Conservation (phyloP, 1,139 yeast genomes). For the Arxiozyma heterogenica region DNA sequence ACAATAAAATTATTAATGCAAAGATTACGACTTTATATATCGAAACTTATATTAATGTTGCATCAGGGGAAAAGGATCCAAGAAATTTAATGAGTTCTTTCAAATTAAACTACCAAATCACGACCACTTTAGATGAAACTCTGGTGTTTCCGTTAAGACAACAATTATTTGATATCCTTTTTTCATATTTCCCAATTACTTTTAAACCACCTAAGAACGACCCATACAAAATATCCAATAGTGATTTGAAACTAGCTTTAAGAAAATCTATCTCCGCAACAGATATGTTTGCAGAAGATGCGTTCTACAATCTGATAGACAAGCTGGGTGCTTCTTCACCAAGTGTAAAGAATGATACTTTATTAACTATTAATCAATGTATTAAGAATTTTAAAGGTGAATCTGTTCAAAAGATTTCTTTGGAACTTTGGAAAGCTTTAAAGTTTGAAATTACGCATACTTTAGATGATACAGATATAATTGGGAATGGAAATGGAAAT, state of each 20-base stretch:
- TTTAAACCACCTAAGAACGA: slow-evolving; percentile 90
- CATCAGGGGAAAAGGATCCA: slow-evolving; percentile 92
- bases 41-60: slow-evolving; percentile 52
- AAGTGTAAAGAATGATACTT: slow-evolving; percentile 64
- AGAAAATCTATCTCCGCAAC: slow-evolving; percentile 55
- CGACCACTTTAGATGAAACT: slow-evolving; percentile 37
- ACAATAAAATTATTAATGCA: slow-evolving; percentile 8
- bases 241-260: slow-evolving; percentile 55
- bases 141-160: slow-evolving; percentile 35
- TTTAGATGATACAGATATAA: slow-evolving; percentile 37
- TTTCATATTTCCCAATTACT: slow-evolving; percentile 94
- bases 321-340: slow-evolving; percentile 80
- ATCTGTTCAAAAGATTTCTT: slow-evolving; percentile 51
- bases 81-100: slow-evolving; percentile 71
- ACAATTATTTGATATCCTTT: slow-evolving; percentile 76
- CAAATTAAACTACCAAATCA: slow-evolving; percentile 43
- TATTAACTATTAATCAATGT: slow-evolving; percentile 53
- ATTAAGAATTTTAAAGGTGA: slow-evolving; percentile 43
- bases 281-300: slow-evolving; percentile 57
- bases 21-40: slow-evolving; percentile 37
- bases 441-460: slow-evolving; percentile 81
- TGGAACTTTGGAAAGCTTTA: slow-evolving; percentile 75
- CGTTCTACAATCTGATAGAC: slow-evolving; percentile 70
- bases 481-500: background rate
- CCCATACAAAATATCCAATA: slow-evolving; percentile 74